Conservation (phyloP, 805 yeast species). For the Suhomyces xylopsoci region DNA sequence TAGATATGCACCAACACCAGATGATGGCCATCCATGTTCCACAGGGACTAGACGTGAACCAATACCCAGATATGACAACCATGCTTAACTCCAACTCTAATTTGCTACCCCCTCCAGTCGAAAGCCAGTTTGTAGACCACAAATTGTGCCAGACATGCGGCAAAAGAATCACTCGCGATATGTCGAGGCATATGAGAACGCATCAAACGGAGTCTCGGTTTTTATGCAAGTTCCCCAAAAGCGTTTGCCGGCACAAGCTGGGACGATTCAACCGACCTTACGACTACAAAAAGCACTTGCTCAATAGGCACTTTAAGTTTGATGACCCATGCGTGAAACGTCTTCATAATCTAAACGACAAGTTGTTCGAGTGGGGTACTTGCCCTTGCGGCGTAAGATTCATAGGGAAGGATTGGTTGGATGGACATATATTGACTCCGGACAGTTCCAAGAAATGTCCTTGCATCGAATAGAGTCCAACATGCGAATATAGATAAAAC, state of each 20-base stretch:
- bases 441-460: constrained; percentile 12
- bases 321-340: constrained; percentile 45
- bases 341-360: constrained; percentile 51
- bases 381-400: constrained; percentile 44
- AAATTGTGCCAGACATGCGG: constrained; percentile 51
- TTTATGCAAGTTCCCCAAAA: constrained; percentile 54
- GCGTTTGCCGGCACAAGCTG: constrained; percentile 54
- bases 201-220: constrained; percentile 58
- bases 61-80: constrained; percentile 39
- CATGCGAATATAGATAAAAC: not conserved
- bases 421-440: constrained; percentile 30
- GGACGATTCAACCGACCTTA: constrained; percentile 66
- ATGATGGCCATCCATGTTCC: constrained; percentile 11
- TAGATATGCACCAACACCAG: not conserved
- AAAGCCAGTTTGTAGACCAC: constrained; percentile 36
- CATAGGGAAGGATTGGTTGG: constrained; percentile 34
- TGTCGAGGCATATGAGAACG: constrained; percentile 60
- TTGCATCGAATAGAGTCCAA: constrained; percentile 2
- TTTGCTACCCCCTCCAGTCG: constrained; percentile 35
- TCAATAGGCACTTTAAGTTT: constrained; percentile 58
- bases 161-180: constrained; percentile 54
- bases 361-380: constrained; percentile 48
- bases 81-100: constrained; percentile 34
- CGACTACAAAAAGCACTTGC: constrained; percentile 63
- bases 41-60: constrained; percentile 14